Base-by-base conservation (phyloP, 768 basidiomycete species). In the Peribolospora kevripleyi region DNA sequence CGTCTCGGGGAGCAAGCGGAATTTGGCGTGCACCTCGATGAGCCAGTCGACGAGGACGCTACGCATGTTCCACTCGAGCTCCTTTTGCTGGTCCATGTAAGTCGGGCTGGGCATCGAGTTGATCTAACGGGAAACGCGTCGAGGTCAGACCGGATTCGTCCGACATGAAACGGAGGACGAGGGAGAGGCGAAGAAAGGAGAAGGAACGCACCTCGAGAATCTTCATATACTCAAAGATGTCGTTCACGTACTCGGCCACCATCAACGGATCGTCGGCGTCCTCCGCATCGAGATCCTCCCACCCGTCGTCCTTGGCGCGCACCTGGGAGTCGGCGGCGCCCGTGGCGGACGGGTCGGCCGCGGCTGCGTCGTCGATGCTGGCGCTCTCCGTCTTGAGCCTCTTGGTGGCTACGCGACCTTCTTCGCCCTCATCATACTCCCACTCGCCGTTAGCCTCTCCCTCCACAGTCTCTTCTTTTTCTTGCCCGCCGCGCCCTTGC, bases 231-330 rank as follows among this genome's bases (percentile, higher is more conserved):
- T 81, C 71, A 70, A 88, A 90, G 58, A 97, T 88, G 56, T 97
- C 93, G 37, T 72, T 72, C 52, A 93, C 90, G 64, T 98, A 98
- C 68, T 95, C 86, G 70, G 81, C 82, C 60, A 93, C 90, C 90
- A 95, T 95, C 57, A 85, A 73, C 10, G 91, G 93, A 64, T 98
- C 91, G 51, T 88, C 86, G 53, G 72, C 77, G 65, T 95, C 90
- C 25, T 90, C 87, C 1, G 77, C 78, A 60, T 95, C 88, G 11
- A 97, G 74, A 63, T 97, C 91, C 40, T 82, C 82, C 90, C 87
- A 97, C 1, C 69, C 70, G 10, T 61, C 63, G 57, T 64, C 74
- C 70, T 63, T 70, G 60, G 58, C 72, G 73, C 55, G 81, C 72
- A 13, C 53, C 45, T 42, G 53, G 45, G 25, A 1, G 53, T 3